Conservation (phyloP, 306 rosid genomes). For the Sindora glabra region DNA sequence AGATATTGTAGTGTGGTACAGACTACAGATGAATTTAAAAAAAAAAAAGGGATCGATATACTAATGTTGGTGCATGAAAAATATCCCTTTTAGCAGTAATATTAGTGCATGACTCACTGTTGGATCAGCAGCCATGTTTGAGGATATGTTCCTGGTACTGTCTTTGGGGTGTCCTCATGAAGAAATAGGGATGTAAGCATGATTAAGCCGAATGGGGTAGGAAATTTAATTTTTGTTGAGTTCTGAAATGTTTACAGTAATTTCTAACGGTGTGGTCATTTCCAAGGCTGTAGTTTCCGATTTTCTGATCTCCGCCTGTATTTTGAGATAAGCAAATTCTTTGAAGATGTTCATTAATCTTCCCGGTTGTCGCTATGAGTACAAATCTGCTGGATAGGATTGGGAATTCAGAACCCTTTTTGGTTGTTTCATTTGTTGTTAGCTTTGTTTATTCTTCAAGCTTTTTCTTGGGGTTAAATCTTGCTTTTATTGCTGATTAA, state of each 20-base stretch:
- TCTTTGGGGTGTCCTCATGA: conserved; percentile 9
- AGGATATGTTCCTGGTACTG: conserved; percentile 5
- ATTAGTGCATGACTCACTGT: neutral
- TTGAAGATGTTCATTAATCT: conserved; percentile 28
- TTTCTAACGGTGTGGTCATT: neutral
- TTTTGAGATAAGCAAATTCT: conserved; percentile 29
- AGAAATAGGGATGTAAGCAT: neutral
- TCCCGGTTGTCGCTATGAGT: conserved; percentile 17
- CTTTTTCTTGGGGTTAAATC: conserved; percentile 6
- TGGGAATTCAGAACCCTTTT: conserved; percentile 25
- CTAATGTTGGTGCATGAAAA: neutral
- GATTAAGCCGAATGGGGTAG: conserved; percentile 16
- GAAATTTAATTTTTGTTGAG: neutral
- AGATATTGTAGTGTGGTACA: neutral
- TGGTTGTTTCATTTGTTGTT: neutral
- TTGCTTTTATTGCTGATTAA: conserved; percentile 6
- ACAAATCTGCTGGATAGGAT: conserved; percentile 9
- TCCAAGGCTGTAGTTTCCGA: conserved; percentile 29
- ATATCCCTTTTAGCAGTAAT: neutral
- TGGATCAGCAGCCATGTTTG: conserved; percentile 14
- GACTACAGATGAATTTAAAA: neutral
- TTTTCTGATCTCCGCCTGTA: conserved; percentile 19
- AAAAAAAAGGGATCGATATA: conserved; percentile 1
- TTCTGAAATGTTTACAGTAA: neutral
- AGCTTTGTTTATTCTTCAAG: conserved; percentile 17